A percentile compares a stretch with the other conserved stretches of the same genome.
Evolutionary conservation across 1,284 basidiomycete species (phyloP).

Genomic region (Filobasidium uniguttulatum): DNA sequence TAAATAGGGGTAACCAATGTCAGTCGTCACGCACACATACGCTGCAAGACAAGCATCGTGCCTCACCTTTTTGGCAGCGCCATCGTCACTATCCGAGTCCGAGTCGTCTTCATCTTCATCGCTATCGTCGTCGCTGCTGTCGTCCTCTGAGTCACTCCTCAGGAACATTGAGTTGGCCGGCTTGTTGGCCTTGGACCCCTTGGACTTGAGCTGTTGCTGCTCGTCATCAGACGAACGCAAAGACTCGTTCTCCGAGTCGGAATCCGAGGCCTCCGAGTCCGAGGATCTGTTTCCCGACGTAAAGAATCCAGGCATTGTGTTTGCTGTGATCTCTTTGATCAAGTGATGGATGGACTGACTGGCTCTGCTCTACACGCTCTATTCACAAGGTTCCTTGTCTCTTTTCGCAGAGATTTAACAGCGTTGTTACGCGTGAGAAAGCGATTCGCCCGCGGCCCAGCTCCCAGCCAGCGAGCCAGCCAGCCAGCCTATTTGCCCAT

Average conservation of each 20-base stretch:
- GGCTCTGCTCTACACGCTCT: no score
- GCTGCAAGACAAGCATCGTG: background rate
- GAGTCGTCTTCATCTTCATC: constrained; percentile 23
- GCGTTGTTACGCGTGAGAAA: no score
- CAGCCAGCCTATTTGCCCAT: no score
- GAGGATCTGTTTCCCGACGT: constrained; percentile 13
- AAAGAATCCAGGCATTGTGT: constrained; percentile 12
- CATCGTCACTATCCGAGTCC: constrained; percentile 21
- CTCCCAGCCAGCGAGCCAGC: no score
- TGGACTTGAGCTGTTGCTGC: constrained; percentile 16
- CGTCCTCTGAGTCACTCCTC: constrained; percentile 15
- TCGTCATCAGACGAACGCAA: constrained; percentile 29
- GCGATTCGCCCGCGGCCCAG: no score
- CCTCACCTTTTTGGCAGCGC: constrained; percentile 18
- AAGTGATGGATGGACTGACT: background rate
- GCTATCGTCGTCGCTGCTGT: constrained; percentile 18
- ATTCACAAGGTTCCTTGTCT: no score
- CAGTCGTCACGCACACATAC: background rate
- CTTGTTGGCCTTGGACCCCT: constrained; percentile 14
- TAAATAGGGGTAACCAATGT: background rate
- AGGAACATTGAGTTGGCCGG: constrained; percentile 29
- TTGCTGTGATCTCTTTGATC: background rate
- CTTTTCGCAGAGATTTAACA: no score
- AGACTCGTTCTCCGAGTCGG: constrained; percentile 33
- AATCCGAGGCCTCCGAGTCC: constrained; percentile 27